Conservation (phyloP, 805 yeast genomes). For the Yarrowia sp. region DNA sequence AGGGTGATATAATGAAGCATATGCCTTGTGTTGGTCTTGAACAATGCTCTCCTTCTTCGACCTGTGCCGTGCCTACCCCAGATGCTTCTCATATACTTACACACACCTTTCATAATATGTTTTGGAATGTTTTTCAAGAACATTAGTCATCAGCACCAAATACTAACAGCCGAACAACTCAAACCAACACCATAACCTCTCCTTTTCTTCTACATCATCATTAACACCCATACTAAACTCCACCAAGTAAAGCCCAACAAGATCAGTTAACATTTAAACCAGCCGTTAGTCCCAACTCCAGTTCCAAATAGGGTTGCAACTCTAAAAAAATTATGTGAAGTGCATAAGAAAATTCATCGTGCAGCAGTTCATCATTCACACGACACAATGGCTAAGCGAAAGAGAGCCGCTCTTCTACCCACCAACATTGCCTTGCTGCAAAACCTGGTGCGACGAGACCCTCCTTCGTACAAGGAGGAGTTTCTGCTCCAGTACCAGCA, state of each 20-base stretch:
- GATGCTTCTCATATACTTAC: too few relatives aligned
- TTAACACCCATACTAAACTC: not conserved
- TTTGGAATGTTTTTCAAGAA: too few relatives aligned
- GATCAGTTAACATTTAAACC: not conserved
- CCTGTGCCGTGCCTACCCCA: too few relatives aligned
- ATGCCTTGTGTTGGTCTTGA: too few relatives aligned
- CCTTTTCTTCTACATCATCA: not conserved
- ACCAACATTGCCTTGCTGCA: conserved; percentile 88
- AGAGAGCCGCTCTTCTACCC: conserved; percentile 91
- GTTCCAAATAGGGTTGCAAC: not conserved
- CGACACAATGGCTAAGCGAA: conserved; percentile 68
- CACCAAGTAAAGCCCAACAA: not conserved
- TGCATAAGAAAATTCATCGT: conserved; percentile 18
- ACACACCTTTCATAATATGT: too few relatives aligned
- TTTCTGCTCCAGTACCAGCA: conserved; percentile 90
- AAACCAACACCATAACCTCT: too few relatives aligned
- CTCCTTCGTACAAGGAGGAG: conserved; percentile 91
- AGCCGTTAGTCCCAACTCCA: not conserved
- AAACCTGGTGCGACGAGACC: conserved; percentile 90
- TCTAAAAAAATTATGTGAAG: conserved; percentile 3
- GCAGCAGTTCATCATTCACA: conserved; percentile 5
- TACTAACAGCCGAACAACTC: too few relatives aligned
- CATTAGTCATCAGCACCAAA: too few relatives aligned
- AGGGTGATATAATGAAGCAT: too few relatives aligned
- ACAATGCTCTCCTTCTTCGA: too few relatives aligned